Evolutionary conservation across 2,329 filamentous ascomycete species (phyloP).

Genomic region (Botrytis byssoidea): DNA sequence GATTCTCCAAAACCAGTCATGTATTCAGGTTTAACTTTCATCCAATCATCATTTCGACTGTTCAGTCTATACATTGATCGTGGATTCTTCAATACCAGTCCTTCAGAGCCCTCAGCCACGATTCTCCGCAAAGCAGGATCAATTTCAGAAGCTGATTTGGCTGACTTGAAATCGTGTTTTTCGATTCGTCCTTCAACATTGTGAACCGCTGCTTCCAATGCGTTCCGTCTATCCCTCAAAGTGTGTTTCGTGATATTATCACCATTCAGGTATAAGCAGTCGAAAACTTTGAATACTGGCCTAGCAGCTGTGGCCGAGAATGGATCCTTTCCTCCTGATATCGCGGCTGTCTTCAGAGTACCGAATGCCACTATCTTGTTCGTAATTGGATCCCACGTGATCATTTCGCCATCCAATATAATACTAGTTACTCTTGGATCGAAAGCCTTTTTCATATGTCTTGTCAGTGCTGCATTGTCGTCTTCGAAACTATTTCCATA

Average conservation of each 20-base stretch:
- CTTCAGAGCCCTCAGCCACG: constrained; percentile 83
- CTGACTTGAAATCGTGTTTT: constrained; percentile 70
- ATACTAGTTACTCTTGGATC: constrained; percentile 74
- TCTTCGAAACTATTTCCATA: constrained; percentile 80
- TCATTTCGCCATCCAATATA: constrained; percentile 97
- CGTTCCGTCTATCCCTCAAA: constrained; percentile 73
- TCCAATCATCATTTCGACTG: constrained; percentile 91
- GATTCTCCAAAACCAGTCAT: constrained; percentile 96
- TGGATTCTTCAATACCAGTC: constrained; percentile 91
- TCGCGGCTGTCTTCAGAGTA: constrained; percentile 85
- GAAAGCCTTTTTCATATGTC: constrained; percentile 77
- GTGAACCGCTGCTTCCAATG: constrained; percentile 68
- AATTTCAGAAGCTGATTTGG: constrained; percentile 67
- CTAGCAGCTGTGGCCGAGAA: constrained; percentile 60
- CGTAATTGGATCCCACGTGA: constrained; percentile 88
- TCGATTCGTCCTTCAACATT: constrained; percentile 76
- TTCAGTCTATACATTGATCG: constrained; percentile 82
- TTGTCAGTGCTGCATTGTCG: constrained; percentile 72
- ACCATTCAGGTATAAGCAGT: constrained; percentile 86
- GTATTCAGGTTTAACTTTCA: constrained; percentile 98
- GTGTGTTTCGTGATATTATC: constrained; percentile 77
- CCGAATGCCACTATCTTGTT: constrained; percentile 88
- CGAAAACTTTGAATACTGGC: constrained; percentile 83
- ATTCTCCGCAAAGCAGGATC: constrained; percentile 78
- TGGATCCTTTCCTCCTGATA: constrained; percentile 74